Conservation (phyloP, 345 rosid genomes). For the Eucalyptus globulus region DNA sequence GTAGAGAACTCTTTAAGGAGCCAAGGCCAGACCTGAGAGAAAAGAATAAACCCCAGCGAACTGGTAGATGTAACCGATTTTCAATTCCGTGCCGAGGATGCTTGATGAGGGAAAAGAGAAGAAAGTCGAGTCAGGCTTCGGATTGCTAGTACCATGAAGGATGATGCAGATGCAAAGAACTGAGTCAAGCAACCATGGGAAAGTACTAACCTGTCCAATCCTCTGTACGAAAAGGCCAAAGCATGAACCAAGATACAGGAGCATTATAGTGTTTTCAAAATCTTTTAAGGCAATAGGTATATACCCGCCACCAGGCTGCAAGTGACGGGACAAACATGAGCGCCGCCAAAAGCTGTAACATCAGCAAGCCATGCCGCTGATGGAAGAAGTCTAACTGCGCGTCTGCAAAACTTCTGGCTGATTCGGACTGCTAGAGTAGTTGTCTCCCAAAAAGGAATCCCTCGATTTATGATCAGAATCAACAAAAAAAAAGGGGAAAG, state of each 20-base stretch:
- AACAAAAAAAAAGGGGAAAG: slow-evolving; percentile 14
- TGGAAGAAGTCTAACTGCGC: slow-evolving; percentile 71
- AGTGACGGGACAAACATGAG: slow-evolving; percentile 88
- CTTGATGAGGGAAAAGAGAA: slow-evolving; percentile 20
- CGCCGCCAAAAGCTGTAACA: slow-evolving; percentile 64
- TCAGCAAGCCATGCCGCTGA: slow-evolving; percentile 64
- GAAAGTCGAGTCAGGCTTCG: slow-evolving; percentile 44
- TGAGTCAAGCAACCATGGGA: slow-evolving; percentile 72
- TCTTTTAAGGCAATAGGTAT: background rate
- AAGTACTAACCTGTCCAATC: slow-evolving; percentile 45
- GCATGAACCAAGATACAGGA: background rate
- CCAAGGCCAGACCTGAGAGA: slow-evolving; percentile 58
- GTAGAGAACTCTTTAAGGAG: slow-evolving; percentile 15
- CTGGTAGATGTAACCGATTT: slow-evolving; percentile 32
- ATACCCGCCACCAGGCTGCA: slow-evolving; percentile 81
- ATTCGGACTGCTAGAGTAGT: slow-evolving; percentile 17
- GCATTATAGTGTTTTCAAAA: background rate
- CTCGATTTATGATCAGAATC: slow-evolving; percentile 16
- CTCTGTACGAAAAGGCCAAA: slow-evolving; percentile 36
- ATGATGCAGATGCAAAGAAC: slow-evolving; percentile 51
- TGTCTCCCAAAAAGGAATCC: slow-evolving; percentile 19
- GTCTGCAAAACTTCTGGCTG: slow-evolving; percentile 48
- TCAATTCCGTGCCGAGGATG: slow-evolving; percentile 26
- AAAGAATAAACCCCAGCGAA: slow-evolving; percentile 50
- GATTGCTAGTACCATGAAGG: slow-evolving; percentile 44